Evolutionary conservation across 2,329 filamentous ascomycete species (phyloP), one percentile per base, ranked within the genome.

Genomic region (Ophiostoma sp.): DNA sequence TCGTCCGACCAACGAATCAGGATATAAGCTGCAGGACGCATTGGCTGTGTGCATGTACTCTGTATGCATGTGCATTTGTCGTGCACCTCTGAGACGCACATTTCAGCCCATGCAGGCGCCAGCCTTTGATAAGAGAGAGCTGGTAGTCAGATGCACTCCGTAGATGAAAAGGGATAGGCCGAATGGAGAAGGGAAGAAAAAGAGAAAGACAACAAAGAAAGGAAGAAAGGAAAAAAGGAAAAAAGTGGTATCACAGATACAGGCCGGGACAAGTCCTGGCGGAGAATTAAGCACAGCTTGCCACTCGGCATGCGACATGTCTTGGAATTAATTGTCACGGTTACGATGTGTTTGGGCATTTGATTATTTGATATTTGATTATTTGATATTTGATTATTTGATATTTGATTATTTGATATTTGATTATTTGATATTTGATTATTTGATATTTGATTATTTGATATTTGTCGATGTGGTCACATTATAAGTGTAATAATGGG

Each of bases 41-140:
- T 33, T 60, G 52, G 52, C 31, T 33, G 27, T 36, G 33, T 13
- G 44, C 44, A 48, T 48, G 44, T 48, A 17, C 17, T 20, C 41
- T 17, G 39, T 62, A 27, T 11, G 27, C 15, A 41, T 31, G 60
- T 64, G 62, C 57, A 60, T 62, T 62, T 17, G 27, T 3, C 52
- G 15, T 57, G 52, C 52, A 57, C 31, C 31, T 64, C 31, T 35
- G 60, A 17, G 60, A 64, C 60, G 60, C 33, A 64, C 33, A 31
- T 31, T 67, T 68, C 69, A 71, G 69, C 69, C 67, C 67, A 71
- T 71, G 69, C 69, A 66, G 60, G 57, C 67, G 52, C 69, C 67
- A 71, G 69, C 69, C 67, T 62, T 23, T 31, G 48, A 69, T 67
- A 67, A 52, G 41, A 69, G n/a, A 57, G 23, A 31, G 27, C 27